A percentile compares a stretch with the other conserved stretches of the same genome.
These are phyloP conservation scores for Neoboletus magnificus DNA, from an alignment of 768 basidiomycete genomes.

Conservation along the genomic window DNA sequence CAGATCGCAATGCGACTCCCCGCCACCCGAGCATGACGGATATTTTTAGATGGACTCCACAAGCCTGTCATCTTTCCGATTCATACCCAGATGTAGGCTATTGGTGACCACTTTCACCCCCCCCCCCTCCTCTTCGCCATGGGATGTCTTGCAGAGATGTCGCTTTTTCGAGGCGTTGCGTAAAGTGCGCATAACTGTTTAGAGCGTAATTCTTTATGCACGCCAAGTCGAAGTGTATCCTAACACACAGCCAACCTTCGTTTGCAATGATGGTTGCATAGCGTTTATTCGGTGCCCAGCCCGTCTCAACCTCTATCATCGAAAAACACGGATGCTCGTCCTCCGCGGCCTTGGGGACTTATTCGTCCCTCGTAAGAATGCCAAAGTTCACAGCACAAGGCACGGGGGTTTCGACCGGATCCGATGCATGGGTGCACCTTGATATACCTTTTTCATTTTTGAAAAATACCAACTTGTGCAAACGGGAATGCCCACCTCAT, in stretches of 20 bases:
- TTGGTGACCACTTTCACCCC: background rate
- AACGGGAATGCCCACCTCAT: background rate
- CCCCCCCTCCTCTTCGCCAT: background rate
- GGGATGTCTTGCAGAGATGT: background rate
- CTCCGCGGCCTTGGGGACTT: background rate
- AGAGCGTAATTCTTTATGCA: too few relatives aligned
- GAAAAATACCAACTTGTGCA: background rate
- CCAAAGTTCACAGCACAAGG: background rate
- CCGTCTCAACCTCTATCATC: too few relatives aligned
- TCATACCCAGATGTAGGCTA: background rate
- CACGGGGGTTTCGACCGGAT: background rate
- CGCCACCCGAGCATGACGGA: background rate
- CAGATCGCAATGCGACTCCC: background rate
- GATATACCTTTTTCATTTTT: too few relatives aligned
- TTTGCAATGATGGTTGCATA: too few relatives aligned
- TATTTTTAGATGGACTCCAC: background rate
- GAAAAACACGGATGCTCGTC: too few relatives aligned
- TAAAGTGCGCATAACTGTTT: background rate
- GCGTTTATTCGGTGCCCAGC: too few relatives aligned
- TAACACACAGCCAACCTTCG: too few relatives aligned
- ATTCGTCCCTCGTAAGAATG: background rate
- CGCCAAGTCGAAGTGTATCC: too few relatives aligned
- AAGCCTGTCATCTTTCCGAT: background rate
- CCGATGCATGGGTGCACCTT: background rate
- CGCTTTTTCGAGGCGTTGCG: background rate